A percentile compares a stretch with the other conserved stretches of the same genome.
phyloP scores from a whole-genome alignment of 1,284 basidiomycete genomes.

The Sanghuangporus sanghuang region DNA sequence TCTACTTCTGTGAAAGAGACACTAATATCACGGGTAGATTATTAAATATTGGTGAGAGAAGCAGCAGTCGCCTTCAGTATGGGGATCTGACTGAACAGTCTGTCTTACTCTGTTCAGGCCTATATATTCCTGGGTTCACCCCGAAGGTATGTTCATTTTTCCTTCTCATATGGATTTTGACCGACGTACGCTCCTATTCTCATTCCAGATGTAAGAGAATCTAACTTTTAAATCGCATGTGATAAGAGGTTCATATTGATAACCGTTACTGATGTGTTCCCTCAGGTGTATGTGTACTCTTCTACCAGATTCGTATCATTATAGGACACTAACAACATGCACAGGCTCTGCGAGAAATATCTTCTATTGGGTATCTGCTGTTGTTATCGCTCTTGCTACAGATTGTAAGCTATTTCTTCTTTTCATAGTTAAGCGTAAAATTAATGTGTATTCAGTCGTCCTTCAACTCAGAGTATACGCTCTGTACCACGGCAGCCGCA shows the following conservation, averaged over 20 bases:
- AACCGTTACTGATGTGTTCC: not conserved
- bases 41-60: not conserved
- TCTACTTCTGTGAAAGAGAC: not conserved
- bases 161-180: not conserved
- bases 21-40: not conserved
- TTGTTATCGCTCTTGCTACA: not conserved
- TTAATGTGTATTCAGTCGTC: not conserved
- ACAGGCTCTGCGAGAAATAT: not conserved
- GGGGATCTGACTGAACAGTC: not conserved
- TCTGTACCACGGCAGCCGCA: constrained; percentile 3
- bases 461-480: constrained; percentile 6
- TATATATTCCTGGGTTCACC: not conserved
- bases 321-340: not conserved
- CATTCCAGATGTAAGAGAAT: not conserved
- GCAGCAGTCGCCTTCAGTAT: not conserved
- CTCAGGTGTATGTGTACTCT: not conserved
- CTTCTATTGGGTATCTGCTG: constrained; percentile 4
- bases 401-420: not conserved
- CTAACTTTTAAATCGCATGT: not conserved
- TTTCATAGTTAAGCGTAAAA: not conserved
- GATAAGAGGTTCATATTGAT: not conserved
- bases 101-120: not conserved
- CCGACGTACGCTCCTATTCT: not conserved
- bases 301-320: too few species aligned
- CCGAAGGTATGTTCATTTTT: not conserved